These are phyloP conservation scores for Bruguiera hainesii DNA, from an alignment of 441 rosid species.

Conservation along the genomic window DNA sequence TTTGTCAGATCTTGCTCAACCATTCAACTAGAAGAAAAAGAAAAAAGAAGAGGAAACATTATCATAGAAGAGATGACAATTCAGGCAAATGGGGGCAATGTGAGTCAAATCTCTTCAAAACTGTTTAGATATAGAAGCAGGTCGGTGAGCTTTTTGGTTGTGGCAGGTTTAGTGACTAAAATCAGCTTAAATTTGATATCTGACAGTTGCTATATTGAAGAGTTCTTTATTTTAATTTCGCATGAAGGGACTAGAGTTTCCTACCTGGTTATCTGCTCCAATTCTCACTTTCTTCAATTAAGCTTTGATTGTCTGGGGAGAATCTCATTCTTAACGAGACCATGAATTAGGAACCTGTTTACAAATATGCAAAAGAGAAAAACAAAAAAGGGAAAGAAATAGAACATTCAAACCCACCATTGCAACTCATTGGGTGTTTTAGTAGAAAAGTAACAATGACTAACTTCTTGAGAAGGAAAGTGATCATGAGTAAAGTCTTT, in stretches of 20 bases:
- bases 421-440: conserved; percentile 3
- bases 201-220: not conserved
- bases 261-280: conserved; percentile 30
- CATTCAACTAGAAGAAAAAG: conserved; percentile 5
- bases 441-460: not conserved
- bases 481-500: conserved; percentile 12
- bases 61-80: conserved; percentile 30
- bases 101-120: not conserved
- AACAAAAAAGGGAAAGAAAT: not conserved
- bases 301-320: conserved; percentile 13
- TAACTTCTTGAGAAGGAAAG: conserved; percentile 3
- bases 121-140: conserved; percentile 22
- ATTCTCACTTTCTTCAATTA: conserved; percentile 16
- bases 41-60: not conserved
- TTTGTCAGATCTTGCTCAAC: conserved; percentile 41
- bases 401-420: conserved; percentile 2
- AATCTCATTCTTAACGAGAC: conserved; percentile 17
- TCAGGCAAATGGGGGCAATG: conserved; percentile 10
- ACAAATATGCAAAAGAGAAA: not conserved
- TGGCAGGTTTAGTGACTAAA: conserved; percentile 21
- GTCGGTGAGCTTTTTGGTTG: conserved; percentile 27
- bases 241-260: conserved; percentile 21
- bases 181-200: not conserved
- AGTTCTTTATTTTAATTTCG: conserved; percentile 5
- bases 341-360: conserved; percentile 19